Conservation (phyloP, 495 filamentous ascomycete genomes). For the Tirmania nivea region DNA sequence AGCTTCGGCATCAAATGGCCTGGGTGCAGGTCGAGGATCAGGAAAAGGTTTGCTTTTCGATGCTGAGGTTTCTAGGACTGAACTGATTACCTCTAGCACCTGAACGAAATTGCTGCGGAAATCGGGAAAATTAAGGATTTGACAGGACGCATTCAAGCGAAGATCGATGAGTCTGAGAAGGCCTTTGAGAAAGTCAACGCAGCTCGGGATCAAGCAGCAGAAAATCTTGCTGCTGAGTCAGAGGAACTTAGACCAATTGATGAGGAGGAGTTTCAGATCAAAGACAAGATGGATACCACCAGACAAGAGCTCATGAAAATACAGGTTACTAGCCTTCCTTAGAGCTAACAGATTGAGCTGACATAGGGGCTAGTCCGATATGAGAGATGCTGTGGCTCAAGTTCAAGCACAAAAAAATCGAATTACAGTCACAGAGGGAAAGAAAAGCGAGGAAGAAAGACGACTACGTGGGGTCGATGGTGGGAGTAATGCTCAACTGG, state of each 20-base stretch:
- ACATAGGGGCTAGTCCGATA: no score
- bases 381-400: slow-evolving; percentile 23
- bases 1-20: slow-evolving; percentile 37
- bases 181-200: slow-evolving; percentile 23
- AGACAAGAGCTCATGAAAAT: slow-evolving; percentile 26
- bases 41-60: slow-evolving; percentile 25
- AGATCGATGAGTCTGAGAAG: slow-evolving; percentile 25
- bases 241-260: slow-evolving; percentile 17
- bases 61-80: slow-evolving; percentile 7
- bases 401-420: slow-evolving; percentile 25
- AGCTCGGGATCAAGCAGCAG: slow-evolving; percentile 26
- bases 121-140: slow-evolving; percentile 5
- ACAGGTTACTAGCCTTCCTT: slow-evolving; percentile 22
- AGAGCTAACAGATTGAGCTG: no score
- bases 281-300: slow-evolving; percentile 22
- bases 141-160: slow-evolving; percentile 21
- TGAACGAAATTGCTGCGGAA: no score
- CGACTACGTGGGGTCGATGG: slow-evolving; percentile 32
- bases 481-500: slow-evolving; percentile 29
- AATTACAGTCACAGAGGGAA: slow-evolving; percentile 24
- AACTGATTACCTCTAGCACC: slow-evolving; percentile 7
- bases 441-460: slow-evolving; percentile 24
- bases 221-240: slow-evolving; percentile 13
- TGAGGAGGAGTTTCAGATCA: slow-evolving; percentile 24
- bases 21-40: slow-evolving; percentile 44